Evolutionary conservation across 345 rosid species (phyloP).

Genomic region (Salix purpurea): DNA sequence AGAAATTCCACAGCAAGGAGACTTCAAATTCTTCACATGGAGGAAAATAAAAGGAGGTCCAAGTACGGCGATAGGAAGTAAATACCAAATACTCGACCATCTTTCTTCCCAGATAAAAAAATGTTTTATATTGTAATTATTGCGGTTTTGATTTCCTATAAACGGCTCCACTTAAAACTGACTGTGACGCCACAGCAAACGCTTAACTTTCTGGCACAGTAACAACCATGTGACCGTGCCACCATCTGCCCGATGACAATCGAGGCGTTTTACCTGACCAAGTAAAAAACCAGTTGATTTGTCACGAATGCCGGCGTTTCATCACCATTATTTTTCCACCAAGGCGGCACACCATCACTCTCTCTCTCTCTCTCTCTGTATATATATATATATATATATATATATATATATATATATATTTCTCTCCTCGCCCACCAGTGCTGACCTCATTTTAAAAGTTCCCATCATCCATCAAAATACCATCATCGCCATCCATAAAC

Average conservation of each 20-base stretch:
- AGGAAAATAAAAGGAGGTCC: too few species aligned
- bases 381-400: too few species aligned
- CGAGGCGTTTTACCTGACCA: not conserved
- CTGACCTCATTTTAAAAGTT: constrained; percentile 30
- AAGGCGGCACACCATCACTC: constrained; percentile 31
- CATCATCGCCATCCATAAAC: not conserved
- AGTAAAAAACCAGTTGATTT: constrained; percentile 17
- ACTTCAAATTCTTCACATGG: too few species aligned
- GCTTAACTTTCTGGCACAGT: not conserved
- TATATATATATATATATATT: too few species aligned
- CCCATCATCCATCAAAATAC: not conserved
- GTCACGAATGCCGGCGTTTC: constrained; percentile 25
- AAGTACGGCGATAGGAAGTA: too few species aligned
- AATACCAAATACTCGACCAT: too few species aligned
- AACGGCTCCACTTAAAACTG: too few species aligned
- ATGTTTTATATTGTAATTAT: too few species aligned
- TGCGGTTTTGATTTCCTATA: too few species aligned
- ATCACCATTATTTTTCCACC: constrained; percentile 23
- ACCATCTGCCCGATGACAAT: not conserved
- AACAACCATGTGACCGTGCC: not conserved
- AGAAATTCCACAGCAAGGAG: too few species aligned
- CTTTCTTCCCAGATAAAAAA: too few species aligned
- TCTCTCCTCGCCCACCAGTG: constrained; percentile 10
- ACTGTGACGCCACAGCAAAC: not conserved
- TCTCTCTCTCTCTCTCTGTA: too few species aligned